Percentiles rank a stretch among this genome's conserved stretches.
phyloP scores from a whole-genome alignment of 805 yeast genomes.

The Metschnikowia colocasiae region DNA sequence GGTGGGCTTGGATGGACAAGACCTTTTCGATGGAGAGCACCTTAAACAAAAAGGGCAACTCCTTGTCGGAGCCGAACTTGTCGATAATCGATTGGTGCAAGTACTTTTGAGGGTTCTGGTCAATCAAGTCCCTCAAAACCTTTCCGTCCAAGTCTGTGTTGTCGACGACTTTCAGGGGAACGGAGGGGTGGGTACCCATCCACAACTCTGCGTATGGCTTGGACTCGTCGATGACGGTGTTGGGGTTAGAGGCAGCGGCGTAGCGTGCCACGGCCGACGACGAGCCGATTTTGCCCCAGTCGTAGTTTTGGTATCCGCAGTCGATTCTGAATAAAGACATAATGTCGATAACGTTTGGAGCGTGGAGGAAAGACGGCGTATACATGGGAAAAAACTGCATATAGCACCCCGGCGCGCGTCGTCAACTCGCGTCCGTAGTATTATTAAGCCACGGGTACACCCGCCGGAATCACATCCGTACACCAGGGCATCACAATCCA shows the following conservation, averaged over 20 bases:
- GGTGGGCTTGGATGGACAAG: constrained; percentile 95
- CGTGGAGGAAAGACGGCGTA: neutral
- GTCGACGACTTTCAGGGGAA: constrained; percentile 64
- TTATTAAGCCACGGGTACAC: neutral
- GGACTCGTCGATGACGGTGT: constrained; percentile 57
- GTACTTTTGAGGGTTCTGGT: constrained; percentile 51
- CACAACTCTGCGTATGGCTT: constrained; percentile 96
- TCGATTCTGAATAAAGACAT: constrained; percentile 35
- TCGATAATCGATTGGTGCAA: constrained; percentile 57
- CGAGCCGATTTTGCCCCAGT: constrained; percentile 78
- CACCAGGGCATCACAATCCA: neutral
- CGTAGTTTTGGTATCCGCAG: constrained; percentile 73
- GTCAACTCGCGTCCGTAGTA: neutral
- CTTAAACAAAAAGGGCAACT: constrained; percentile 89
- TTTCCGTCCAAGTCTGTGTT: constrained; percentile 36
- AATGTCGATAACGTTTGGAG: neutral
- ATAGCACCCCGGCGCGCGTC: neutral
- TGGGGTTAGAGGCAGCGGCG: constrained; percentile 66
- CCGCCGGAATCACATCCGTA: neutral
- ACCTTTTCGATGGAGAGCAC: constrained; percentile 92
- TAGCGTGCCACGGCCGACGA: constrained; percentile 86
- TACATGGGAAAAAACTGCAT: neutral
- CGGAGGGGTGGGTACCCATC: constrained; percentile 98
- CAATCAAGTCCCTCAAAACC: constrained; percentile 64
- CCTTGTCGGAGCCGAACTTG: constrained; percentile 65